Base-by-base conservation (phyloP, 164 flowering plant species). In the Nymphaea colorata region DNA sequence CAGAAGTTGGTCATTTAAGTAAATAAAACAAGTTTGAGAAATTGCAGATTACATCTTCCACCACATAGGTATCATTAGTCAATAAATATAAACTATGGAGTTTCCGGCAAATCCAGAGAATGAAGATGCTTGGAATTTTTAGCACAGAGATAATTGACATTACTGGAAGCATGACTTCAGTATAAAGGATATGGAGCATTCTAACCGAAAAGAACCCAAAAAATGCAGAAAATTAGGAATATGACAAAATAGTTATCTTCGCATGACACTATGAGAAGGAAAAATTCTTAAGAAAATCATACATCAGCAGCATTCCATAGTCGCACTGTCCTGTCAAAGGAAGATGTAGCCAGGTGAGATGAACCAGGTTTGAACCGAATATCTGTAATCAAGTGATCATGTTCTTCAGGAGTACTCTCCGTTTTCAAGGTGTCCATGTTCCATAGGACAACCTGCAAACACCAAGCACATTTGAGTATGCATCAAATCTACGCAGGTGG, bases 231-330 rank as follows among this genome's bases (percentile, higher is more conserved):
- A 25, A 25, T 25, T 25, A 25, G 36, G 36, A 25, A 25, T 25
- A 25, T 25, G 36, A 25, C 36, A 25, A 1, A 25, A 25, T 25
- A 25, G 36, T 25, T 25, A 25, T 25, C 36, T 25, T 25, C 36
- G 36, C 36, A 25, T 25, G 36, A 25, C 36, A 25, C 36, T 25
- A 25, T 25, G 36, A 60, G 15, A 45, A 16, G 44, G 5, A 55
- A 11, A 68, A 41, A 57, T 11, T 25, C 43, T 60, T 17, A 6
- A 53, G 67, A 68, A 65, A 70, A 42, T 68, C 60, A 82, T 84
- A 93, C 96, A 68, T 88, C 83, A 63, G 89, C 80, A 47, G 96
- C 98, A 87, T 93, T 87, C 98, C 98, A 93, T 44, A 93, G 72
- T 68, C 95, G 80, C 69, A 93, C 86, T 63, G 94, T 84, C 72